Evolutionary conservation across 73 alveolate species (phyloP).

Genomic region (Symbiodinium natans): DNA sequence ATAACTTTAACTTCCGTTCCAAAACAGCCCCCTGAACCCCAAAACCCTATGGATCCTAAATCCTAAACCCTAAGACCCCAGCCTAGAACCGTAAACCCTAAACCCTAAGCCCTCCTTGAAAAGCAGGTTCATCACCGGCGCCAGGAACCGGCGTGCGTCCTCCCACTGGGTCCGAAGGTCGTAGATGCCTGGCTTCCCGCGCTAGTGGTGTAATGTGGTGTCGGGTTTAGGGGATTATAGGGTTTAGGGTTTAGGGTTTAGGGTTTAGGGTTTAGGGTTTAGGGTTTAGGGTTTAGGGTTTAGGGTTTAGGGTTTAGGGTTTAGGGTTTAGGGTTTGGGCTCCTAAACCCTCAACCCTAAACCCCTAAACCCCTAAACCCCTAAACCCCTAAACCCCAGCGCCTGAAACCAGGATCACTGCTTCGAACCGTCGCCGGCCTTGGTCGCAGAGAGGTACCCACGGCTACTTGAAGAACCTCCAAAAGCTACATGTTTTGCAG

Average conservation of each 20-base stretch:
- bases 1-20: too few relatives aligned
- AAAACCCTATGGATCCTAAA: too few relatives aligned
- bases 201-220: background rate
- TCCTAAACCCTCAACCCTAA: too few relatives aligned
- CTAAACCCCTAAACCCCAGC: too few relatives aligned
- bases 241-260: background rate
- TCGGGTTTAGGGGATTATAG: background rate
- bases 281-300: background rate
- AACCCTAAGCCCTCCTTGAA: conserved; percentile 13
- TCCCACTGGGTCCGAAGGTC: conserved; percentile 73
- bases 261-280: background rate
- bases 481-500: too few relatives aligned
- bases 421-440: conserved; percentile 60
- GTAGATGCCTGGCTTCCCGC: conserved; percentile 47
- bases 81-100: background rate
- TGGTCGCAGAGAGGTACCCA: too few relatives aligned
- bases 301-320: too few relatives aligned
- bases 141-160: conserved; percentile 20
- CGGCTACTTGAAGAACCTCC: too few relatives aligned
- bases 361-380: too few relatives aligned
- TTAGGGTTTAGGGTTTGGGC: too few relatives aligned
- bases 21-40: too few relatives aligned
- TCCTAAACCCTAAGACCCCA: too few relatives aligned
- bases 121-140: conserved; percentile 46
- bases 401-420: conserved; percentile 76